Evolutionary conservation across 768 basidiomycete species (phyloP).

Genomic region (Cystobasidium onofrii): DNA sequence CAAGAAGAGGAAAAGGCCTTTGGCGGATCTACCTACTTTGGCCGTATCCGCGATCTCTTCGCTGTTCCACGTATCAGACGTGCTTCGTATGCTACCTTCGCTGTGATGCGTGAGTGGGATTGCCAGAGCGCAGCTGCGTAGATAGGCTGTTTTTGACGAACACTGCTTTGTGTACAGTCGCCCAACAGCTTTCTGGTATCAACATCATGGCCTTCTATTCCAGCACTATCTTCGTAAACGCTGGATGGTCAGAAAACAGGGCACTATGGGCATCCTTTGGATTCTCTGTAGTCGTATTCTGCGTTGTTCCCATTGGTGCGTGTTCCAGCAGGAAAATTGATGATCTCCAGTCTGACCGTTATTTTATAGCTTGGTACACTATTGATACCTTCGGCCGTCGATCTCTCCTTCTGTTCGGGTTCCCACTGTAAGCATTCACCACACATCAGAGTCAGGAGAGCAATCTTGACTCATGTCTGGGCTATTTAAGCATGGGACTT

Average conservation of each 20-base stretch:
- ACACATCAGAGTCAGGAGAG: constrained; percentile 57
- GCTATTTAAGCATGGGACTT: constrained; percentile 41
- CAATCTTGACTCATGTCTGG: constrained; percentile 68
- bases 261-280: constrained; percentile 31
- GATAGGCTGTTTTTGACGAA: no score
- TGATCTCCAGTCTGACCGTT: constrained; percentile 42
- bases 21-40: constrained; percentile 45
- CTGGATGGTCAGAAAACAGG: constrained; percentile 11
- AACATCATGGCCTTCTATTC: constrained; percentile 36
- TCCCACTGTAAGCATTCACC: constrained; percentile 53
- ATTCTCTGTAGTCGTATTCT: constrained; percentile 31
- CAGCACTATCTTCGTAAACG: constrained; percentile 35
- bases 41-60: constrained; percentile 47
- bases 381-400: constrained; percentile 58
- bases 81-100: constrained; percentile 23
- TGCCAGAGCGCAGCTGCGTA: constrained; percentile 15
- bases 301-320: constrained; percentile 49
- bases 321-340: constrained; percentile 36
- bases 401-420: constrained; percentile 65
- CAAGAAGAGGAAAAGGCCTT: constrained; percentile 45
- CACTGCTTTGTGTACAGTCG: neutral
- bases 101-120: constrained; percentile 25
- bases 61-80: constrained; percentile 45
- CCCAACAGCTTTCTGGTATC: constrained; percentile 36
- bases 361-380: constrained; percentile 57